Conservation (phyloP, 768 basidiomycete genomes). For the Mycena haematopus region DNA sequence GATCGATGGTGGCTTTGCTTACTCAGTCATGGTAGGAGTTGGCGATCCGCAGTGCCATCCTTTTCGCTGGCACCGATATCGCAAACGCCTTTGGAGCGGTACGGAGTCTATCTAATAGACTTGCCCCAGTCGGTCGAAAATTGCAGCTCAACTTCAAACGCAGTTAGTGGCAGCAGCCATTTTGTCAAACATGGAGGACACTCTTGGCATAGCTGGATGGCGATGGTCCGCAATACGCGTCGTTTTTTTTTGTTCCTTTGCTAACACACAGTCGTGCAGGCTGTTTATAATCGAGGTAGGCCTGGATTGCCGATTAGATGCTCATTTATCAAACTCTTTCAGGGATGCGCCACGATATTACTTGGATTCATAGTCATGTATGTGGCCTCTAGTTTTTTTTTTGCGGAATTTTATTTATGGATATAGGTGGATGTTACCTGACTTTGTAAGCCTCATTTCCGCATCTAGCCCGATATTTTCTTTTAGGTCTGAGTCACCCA, state of each 20-base stretch:
- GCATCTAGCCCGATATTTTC: too few relatives aligned
- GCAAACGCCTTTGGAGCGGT: conserved; percentile 75
- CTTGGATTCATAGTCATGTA: conserved; percentile 63
- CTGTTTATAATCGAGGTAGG: conserved; percentile 72
- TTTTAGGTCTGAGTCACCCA: too few relatives aligned
- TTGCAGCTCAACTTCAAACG: not conserved
- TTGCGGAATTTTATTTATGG: not conserved
- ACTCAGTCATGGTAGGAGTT: conserved; percentile 54
- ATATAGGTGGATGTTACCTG: conserved; percentile 61
- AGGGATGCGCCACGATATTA: conserved; percentile 70
- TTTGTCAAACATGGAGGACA: conserved; percentile 70
- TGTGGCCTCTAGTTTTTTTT: conserved; percentile 29
- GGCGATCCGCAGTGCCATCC: conserved; percentile 65
- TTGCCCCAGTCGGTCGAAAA: too few relatives aligned
- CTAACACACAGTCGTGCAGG: conserved; percentile 44
- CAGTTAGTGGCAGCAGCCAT: conserved; percentile 81
- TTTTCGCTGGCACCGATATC: conserved; percentile 65
- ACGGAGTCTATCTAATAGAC: not conserved
- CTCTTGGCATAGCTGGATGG: conserved; percentile 72
- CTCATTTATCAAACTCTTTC: not conserved
- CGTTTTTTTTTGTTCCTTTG: conserved; percentile 17
- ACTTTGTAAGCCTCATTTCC: conserved; percentile 60
- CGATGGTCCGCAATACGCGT: conserved; percentile 51
- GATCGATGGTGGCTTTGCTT: not conserved
- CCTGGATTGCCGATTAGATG: not conserved